Evolutionary conservation across 1,284 basidiomycete species (phyloP).

Genomic region (Ceratobasidium sp.): DNA sequence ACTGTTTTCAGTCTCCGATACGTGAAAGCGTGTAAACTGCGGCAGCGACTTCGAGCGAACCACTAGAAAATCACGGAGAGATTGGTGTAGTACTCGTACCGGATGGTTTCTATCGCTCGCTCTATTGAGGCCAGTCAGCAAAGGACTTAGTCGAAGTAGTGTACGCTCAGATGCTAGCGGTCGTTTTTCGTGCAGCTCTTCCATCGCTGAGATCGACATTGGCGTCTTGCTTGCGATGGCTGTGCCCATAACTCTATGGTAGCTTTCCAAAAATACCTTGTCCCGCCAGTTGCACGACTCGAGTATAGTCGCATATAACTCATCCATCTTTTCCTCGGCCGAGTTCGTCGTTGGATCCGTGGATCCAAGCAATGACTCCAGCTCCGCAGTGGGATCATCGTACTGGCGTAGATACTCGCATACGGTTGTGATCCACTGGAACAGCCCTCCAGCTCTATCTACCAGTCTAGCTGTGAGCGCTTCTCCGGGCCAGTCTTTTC

Average conservation of each 20-base stretch:
- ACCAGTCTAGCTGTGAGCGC: background rate
- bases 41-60: background rate
- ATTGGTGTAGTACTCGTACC: too few relatives aligned
- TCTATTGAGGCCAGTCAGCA: background rate
- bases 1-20: background rate
- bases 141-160: background rate
- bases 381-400: slow-evolving; percentile 40
- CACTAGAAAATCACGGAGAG: background rate
- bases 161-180: background rate
- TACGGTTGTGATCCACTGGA: background rate
- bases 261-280: slow-evolving; percentile 42
- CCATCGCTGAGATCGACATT: background rate
- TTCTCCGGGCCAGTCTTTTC: background rate
- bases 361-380: slow-evolving; percentile 31
- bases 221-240: background rate
- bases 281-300: slow-evolving; percentile 45
- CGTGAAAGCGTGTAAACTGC: background rate
- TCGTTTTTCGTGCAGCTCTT: background rate
- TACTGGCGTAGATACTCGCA: slow-evolving; percentile 41
- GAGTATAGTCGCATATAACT: too few relatives aligned
- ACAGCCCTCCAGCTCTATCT: background rate
- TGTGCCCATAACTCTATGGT: background rate
- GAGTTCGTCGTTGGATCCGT: background rate
- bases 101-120: background rate
- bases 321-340: slow-evolving; percentile 44